Base-by-base conservation (phyloP, 2,329 filamentous ascomycete species). In the Aspergillus ruber region DNA sequence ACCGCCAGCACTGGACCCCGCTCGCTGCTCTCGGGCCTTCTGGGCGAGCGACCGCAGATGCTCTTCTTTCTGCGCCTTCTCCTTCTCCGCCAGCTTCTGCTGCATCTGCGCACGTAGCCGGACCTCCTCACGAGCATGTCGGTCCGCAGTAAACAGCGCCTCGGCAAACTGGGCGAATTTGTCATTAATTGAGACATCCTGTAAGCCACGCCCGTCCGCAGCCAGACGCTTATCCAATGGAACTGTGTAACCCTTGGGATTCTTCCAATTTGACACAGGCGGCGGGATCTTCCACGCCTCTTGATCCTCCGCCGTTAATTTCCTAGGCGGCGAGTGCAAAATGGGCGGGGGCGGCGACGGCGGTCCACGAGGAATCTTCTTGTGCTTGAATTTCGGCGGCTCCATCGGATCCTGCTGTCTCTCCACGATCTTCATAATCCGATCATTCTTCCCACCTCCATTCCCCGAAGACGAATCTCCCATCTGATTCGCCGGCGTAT, bases 381-480 rank as follows among this genome's bases (percentile, higher is more conserved):
- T 97, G 74, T 96, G 89, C 71, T 97, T 97, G 74, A 97, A 96
- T 63, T 96, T 97, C 2, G 93, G 91, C 1, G 93, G 93, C 64
- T 96, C 91, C 85, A 96, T 87, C 0, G 93, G 93, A 70, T 98
- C 93, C 57, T 85, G 80, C 67, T 97, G 91, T 47, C 89, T 80
- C 68, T 96, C 89, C 33, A 96, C 89, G 70, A 98, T 97, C 76
- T 97, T 97, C 82, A 98, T 94, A 56, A 98, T 95, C 12, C 93
- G 84, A 61, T 97, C 90, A 60, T 90, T 88, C 73, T 95, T 95
- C 68, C 84, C 85, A 35, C 81, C 83, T 18, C 75, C 81, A 66
- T 90, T 88, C 12, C 93, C 93, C 89, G 15, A 18, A 3, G 36
- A 18, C 20, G 75, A 81, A 66, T 90, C 88, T 10, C 93, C 93